Evolutionary conservation across 2,329 filamentous ascomycete genomes (phyloP), one percentile per base, ranked within the genome.

Genomic region (Neoscytalidium dimidiatum): DNA sequence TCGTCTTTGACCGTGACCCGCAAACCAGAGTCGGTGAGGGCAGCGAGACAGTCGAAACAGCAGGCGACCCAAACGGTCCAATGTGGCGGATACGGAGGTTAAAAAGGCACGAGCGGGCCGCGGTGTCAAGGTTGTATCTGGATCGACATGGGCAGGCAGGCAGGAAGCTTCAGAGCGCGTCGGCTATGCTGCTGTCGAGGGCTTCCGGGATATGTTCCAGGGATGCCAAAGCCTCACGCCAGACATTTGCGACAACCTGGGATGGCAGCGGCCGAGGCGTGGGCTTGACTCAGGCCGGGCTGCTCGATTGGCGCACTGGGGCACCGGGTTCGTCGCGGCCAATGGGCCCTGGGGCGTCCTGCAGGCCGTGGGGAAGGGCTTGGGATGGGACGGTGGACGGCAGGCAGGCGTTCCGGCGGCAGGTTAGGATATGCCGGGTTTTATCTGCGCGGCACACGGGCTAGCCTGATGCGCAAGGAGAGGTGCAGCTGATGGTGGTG

Each of bases 61-160:
- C 46, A 49, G 56, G 43, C 53, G 44, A 56, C 43, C 43, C 21
- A 46, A 57, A 61, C 21, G 64, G 64, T 57, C 52, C 62, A 53
- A 69, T 75, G 75, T 74, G 74, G 76, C 75, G 75, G 74, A 72
- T 70, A 68, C 71, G 69, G 72, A 74, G 71, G 76, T 75, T 75
- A 75, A 77, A n/a, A 65, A 65, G 53, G 64, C 64, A 65, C 64
- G 56, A 65, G 49, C 64, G 64, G 64, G 64, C 64, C 64, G 53
- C 38, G 33, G 64, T 61, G 56, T 64, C 62, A 69, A 75, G 49
- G 61, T 64, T 73, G 71, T 76, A 75, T 76, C 73, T 75, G 72
- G 75, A 75, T 75, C 73, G 72, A 71, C 73, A 74, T 68, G 73
- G 73, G 73, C 67, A 70, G 72, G 75, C 76, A 58, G 53, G 75